These are phyloP conservation scores for Monarda citriodora DNA, from an alignment of 305 asterid species.

Conservation along the genomic window DNA sequence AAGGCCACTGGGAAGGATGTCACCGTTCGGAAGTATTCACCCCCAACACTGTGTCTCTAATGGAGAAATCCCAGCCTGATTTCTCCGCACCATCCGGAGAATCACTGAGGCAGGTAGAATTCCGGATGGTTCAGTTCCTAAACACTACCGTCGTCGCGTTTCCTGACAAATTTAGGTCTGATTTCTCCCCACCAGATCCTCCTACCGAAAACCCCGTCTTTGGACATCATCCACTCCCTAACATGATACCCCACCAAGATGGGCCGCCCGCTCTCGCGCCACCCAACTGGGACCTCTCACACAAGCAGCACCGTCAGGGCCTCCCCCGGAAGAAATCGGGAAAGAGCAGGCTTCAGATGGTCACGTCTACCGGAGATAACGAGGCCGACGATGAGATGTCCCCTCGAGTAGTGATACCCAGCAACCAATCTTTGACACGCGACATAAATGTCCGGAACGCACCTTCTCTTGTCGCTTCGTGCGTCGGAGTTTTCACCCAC, in stretches of 20 bases:
- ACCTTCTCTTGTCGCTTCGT: slow-evolving; percentile 36
- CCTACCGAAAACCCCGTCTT: slow-evolving; percentile 42
- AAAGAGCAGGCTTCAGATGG: slow-evolving; percentile 95
- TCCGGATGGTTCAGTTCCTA: slow-evolving; percentile 94
- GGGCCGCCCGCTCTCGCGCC: slow-evolving; percentile 46
- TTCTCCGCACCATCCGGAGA: slow-evolving; percentile 95
- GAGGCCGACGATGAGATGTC: slow-evolving; percentile 99
- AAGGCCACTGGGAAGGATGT: slow-evolving; percentile 99
- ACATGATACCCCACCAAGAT: slow-evolving; percentile 46
- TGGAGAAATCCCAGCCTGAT: slow-evolving; percentile 92
- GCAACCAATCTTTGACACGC: slow-evolving; percentile 40
- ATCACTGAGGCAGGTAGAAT: slow-evolving; percentile 95
- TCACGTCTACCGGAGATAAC: slow-evolving; percentile 79
- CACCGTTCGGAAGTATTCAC: slow-evolving; percentile 81
- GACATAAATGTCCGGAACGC: slow-evolving; percentile 46
- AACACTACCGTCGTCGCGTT: slow-evolving; percentile 60
- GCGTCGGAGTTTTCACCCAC: slow-evolving; percentile 87
- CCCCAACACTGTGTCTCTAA: slow-evolving; percentile 60
- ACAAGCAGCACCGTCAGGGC: slow-evolving; percentile 68
- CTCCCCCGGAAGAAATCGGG: slow-evolving; percentile 76
- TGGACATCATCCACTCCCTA: slow-evolving; percentile 35
- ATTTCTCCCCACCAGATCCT: slow-evolving; percentile 82
- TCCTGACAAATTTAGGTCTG: slow-evolving; percentile 73
- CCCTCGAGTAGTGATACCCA: slow-evolving; percentile 58
- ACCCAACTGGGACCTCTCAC: slow-evolving; percentile 61